Conservation (phyloP, 805 yeast genomes). For the Yarrowia sp. region DNA sequence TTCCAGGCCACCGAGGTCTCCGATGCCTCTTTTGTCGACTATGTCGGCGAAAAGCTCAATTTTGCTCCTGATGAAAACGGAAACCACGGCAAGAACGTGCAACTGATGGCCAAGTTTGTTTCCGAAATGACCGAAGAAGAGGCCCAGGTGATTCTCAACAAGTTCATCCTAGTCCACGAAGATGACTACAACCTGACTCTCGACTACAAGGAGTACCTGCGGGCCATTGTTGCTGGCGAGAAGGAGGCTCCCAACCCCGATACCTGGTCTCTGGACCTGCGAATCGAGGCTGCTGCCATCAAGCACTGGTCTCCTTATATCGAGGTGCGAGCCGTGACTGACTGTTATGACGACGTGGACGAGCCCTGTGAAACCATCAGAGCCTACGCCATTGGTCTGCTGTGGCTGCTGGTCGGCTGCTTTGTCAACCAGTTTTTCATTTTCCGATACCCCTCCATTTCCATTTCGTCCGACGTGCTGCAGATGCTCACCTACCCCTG, state of each 20-base stretch:
- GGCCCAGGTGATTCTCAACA: neutral
- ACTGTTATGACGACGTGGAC: slow-evolving; percentile 47
- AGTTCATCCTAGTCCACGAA: slow-evolving; percentile 1
- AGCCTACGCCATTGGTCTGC: slow-evolving; percentile 40
- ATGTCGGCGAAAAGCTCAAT: neutral
- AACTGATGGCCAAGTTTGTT: neutral
- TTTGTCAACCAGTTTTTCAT: slow-evolving; percentile 44
- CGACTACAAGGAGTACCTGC: neutral
- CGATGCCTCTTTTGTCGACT: neutral
- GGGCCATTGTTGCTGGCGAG: neutral
- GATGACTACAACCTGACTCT: slow-evolving; percentile 6
- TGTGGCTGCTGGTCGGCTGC: slow-evolving; percentile 33
- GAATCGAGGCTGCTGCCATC: slow-evolving; percentile 12
- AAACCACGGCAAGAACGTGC: neutral
- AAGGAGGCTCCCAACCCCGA: slow-evolving; percentile 2
- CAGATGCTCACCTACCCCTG: slow-evolving; percentile 58
- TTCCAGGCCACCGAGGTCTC: neutral
- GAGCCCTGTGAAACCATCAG: slow-evolving; percentile 49
- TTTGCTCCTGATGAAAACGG: neutral
- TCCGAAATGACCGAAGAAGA: neutral
- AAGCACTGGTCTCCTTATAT: slow-evolving; percentile 51
- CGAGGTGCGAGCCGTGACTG: slow-evolving; percentile 63
- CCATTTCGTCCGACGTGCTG: slow-evolving; percentile 49
- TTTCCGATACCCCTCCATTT: slow-evolving; percentile 50
- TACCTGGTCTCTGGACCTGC: neutral